Base-by-base conservation (phyloP, 2,329 filamentous ascomycete genomes). In the Ceratocystis huliohia region DNA sequence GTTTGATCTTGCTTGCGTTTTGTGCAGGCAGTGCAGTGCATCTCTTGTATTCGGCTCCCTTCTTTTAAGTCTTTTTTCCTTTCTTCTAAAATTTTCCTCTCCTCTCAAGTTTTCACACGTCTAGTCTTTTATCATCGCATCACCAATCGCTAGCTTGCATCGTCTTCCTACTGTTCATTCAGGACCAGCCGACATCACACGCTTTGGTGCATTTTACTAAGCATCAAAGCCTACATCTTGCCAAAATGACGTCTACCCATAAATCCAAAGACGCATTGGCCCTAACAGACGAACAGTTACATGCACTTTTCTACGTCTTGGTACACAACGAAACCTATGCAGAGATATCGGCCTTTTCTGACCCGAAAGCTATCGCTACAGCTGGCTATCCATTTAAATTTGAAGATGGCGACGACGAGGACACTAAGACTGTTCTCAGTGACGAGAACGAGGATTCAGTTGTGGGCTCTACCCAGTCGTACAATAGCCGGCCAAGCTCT, bases 341-440 rank as follows among this genome's bases (percentile, higher is more conserved):
- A 13, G 89, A 94, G 74, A 88, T 91, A 68, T 82, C 87, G 72
- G 81, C 80, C 68, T 91, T 92, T 79, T 89, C 86, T 71, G 75
- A 80, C 46, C 82, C 87, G 0, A 76, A 79, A 1, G 82, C 85
- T 33, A 86, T 91, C 68, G 78, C 81, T 67, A 74, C 79, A 25
- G 91, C 90, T 76, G 88, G 89, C 15, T 84, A 82, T 69, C 89
- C 89, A 0, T 91, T 92, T 74, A 75, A 73, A 4, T 37, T 66
- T 25, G 63, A 70, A 17, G 69, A 68, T 37, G 64, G 68, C 15
- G 62, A 73, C 57, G 56, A 20, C n/a, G 28, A 59, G 33, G 65
- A 72, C 65, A 73, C n/a, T 30, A 66, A 70, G 66, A 68, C 37
- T 15, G 30, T 44, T 10, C 25, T 10, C 30, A n/a, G 64, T 15